A percentile compares a stretch with the other conserved stretches of the same genome.
These are phyloP conservation scores for Clarireedia hainanense DNA, from an alignment of 2,329 filamentous ascomycete species.

Conservation along the genomic window DNA sequence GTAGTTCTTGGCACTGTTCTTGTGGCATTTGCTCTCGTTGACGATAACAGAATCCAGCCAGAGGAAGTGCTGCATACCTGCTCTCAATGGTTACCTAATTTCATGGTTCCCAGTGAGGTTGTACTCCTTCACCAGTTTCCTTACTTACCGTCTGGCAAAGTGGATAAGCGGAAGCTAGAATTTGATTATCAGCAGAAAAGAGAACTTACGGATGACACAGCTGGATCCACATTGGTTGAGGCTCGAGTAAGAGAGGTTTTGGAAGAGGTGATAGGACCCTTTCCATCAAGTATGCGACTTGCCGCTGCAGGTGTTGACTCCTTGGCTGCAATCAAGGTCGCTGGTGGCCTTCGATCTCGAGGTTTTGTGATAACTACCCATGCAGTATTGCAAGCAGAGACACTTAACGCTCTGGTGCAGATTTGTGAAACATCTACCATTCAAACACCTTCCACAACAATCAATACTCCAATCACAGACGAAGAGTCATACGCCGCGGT, in stretches of 20 bases:
- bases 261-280: slow-evolving; percentile 20
- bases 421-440: slow-evolving; percentile 25
- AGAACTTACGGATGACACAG: slow-evolving; percentile 11
- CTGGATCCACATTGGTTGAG: slow-evolving; percentile 24
- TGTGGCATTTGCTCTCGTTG: slow-evolving; percentile 56
- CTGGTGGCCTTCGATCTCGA: slow-evolving; percentile 51
- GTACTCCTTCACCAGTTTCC: slow-evolving; percentile 58
- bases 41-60: slow-evolving; percentile 28
- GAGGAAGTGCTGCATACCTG: slow-evolving; percentile 50
- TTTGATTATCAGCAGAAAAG: slow-evolving; percentile 39
- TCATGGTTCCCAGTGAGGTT: slow-evolving; percentile 76
- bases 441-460: background rate
- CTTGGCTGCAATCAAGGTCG: slow-evolving; percentile 52
- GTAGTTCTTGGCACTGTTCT: slow-evolving; percentile 60
- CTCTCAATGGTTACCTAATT: slow-evolving; percentile 67
- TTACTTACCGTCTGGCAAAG: slow-evolving; percentile 73
- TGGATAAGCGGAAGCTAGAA: slow-evolving; percentile 61
- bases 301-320: slow-evolving; percentile 58
- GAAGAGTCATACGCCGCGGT: slow-evolving; percentile 5
- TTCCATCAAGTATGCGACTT: slow-evolving; percentile 35
- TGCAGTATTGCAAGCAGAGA: slow-evolving; percentile 52
- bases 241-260: slow-evolving; percentile 16
- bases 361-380: slow-evolving; percentile 50
- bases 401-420: slow-evolving; percentile 32
- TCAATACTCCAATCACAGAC: background rate